Base-by-base conservation (phyloP, 805 yeast species). In the Ogataea ramenticola region DNA sequence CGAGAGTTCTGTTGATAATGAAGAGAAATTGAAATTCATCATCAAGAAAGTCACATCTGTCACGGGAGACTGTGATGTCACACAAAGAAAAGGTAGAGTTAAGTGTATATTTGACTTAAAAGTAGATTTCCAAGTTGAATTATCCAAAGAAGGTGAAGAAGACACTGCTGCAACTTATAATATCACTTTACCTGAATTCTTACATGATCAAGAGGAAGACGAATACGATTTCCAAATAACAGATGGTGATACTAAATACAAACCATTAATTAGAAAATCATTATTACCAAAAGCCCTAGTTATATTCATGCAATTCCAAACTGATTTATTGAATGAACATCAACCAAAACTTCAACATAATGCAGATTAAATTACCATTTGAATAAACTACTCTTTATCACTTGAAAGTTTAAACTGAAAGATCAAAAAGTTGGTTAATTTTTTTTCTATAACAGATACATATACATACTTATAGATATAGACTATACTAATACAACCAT, bases 11-110 rank as follows among this genome's bases (percentile, higher is more conserved):
- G 7, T 19, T 21, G 39, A 36, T 3, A 19, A 36, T 24, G 26
- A 10, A 33, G 19, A 19, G 5, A 36, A 24, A 24, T 6, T 17
- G 22, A 37, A 64, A n/a, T 43, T 64, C 12, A 53, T 60, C 2
- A 63, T 77, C 11, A 45, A 65, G 27, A 49, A 61, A 9, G 54
- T 80, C 37, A 63, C 63, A 17, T 55, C 69, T 2, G 65, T 82
- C 3, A 59, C 74, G 6, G 95, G 95, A 20, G 93, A 86, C 60
- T 83, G 93, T 53, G 86, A 85, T 54, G 90, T 86, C 14, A 80
- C 87, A 20, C 91, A 86, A 62, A 75, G 95, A 67, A 86, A 86
- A 62, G 91, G 91, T 9, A 82, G 80, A 62, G 86, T 82, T 22
- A 75, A 79, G 54, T 84, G 91, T 56, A 80, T 85, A 41, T 85